These are phyloP conservation scores for Echeveria elegans DNA, from an alignment of 164 flowering plant species.

Conservation along the genomic window DNA sequence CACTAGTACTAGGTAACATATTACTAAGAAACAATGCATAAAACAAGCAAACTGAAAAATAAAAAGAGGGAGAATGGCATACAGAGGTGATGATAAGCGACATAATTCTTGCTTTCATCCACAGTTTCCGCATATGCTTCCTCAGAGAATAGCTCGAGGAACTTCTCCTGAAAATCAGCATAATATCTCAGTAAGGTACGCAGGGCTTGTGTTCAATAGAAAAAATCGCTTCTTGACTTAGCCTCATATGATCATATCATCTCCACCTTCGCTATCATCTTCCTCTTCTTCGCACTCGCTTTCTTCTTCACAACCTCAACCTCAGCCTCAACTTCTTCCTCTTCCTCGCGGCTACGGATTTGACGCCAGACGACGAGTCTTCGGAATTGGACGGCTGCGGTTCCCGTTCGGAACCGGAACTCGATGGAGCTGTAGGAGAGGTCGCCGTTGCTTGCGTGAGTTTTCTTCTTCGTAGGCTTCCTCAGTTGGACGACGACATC, in stretches of 20 bases:
- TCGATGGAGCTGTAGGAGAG: neutral
- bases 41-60: neutral
- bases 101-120: conserved; percentile 35
- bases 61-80: conserved; percentile 8
- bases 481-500: neutral
- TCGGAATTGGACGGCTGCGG: neutral
- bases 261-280: conserved; percentile 25
- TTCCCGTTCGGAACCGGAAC: neutral
- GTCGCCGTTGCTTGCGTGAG: neutral
- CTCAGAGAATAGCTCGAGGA: conserved; percentile 44
- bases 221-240: conserved; percentile 45
- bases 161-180: conserved; percentile 47
- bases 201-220: conserved; percentile 65
- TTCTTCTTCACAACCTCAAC: conserved; percentile 9
- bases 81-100: conserved; percentile 59
- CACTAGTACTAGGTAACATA: too few relatives aligned
- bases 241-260: conserved; percentile 26
- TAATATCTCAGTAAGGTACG: conserved; percentile 20
- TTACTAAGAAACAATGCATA: neutral
- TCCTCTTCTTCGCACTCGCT: conserved; percentile 2
- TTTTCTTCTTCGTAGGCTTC: neutral
- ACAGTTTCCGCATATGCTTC: conserved; percentile 43
- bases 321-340: neutral
- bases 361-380: conserved; percentile 5
- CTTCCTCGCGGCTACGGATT: neutral